Conservation (phyloP, 2,329 filamentous ascomycete genomes). For the Cyphellophora attinorum region DNA sequence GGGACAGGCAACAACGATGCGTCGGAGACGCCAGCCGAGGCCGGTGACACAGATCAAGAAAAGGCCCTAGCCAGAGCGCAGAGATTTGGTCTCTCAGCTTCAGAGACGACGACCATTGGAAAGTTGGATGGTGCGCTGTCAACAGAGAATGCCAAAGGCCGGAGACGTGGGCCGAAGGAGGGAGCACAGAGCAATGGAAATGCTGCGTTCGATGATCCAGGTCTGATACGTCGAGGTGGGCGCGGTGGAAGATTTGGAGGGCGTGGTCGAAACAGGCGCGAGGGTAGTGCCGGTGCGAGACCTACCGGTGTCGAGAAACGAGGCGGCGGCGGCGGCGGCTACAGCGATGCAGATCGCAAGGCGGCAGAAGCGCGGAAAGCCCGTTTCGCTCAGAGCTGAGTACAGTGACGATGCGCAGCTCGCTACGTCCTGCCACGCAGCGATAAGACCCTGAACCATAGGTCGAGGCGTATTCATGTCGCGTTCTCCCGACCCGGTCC, state of each 20-base stretch:
- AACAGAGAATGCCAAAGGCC: slow-evolving; percentile 27
- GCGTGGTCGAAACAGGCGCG: slow-evolving; percentile 12
- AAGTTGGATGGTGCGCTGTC: slow-evolving; percentile 36
- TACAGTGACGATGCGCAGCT: too few relatives aligned
- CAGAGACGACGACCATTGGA: slow-evolving; percentile 26
- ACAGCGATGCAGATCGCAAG: slow-evolving; percentile 31
- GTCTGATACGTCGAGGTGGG: slow-evolving; percentile 24
- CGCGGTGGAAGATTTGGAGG: slow-evolving; percentile 15
- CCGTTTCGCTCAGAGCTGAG: slow-evolving; percentile 32
- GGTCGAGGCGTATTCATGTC: too few relatives aligned
- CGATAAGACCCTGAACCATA: too few relatives aligned
- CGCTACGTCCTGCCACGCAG: too few relatives aligned
- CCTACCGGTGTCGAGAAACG: slow-evolving; percentile 19
- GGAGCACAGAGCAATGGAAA: slow-evolving; percentile 20
- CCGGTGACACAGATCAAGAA: slow-evolving; percentile 30
- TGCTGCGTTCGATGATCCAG: slow-evolving; percentile 25
- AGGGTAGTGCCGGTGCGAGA: slow-evolving; percentile 16
- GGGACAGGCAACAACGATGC: slow-evolving; percentile 23
- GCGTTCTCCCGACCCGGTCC: too few relatives aligned
- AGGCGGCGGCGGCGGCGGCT: slow-evolving; percentile 17
- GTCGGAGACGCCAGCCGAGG: slow-evolving; percentile 27
- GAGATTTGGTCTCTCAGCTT: slow-evolving; percentile 27
- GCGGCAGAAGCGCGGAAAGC: slow-evolving; percentile 40
- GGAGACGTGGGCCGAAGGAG: slow-evolving; percentile 24
- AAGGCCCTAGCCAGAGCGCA: slow-evolving; percentile 37